Conservation (phyloP, 192 early-diverging fungal species). For the Spizellomyces punctatus region DNA sequence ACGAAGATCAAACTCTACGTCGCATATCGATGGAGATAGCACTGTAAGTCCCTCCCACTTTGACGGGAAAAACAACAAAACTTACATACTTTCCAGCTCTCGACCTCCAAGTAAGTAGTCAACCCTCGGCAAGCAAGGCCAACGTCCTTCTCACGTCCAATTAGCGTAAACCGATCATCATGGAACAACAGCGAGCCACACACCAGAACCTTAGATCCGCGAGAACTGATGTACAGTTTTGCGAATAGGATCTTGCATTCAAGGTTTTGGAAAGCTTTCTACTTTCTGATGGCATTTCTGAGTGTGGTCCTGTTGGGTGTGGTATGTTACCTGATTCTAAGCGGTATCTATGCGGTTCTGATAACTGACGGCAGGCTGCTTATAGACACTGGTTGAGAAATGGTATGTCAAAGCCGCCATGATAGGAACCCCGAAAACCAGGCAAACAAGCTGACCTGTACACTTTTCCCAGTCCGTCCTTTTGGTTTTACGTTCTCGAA, state of each 20-base stretch:
- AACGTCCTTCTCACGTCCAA: background rate
- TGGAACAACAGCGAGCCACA: background rate
- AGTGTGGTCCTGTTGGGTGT: constrained; percentile 1
- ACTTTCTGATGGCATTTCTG: constrained; percentile 7
- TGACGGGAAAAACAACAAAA: background rate
- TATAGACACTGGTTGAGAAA: background rate
- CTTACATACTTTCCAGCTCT: background rate
- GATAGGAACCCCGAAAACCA: background rate
- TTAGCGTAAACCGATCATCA: background rate
- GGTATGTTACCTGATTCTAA: background rate
- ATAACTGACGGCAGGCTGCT: background rate
- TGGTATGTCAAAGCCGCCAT: background rate
- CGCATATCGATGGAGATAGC: background rate
- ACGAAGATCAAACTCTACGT: background rate
- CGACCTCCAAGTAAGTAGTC: background rate
- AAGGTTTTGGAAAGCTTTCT: constrained; percentile 18
- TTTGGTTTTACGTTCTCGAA: constrained; percentile 24
- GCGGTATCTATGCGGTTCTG: too few species aligned
- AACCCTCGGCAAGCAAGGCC: background rate
- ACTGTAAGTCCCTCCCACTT: background rate
- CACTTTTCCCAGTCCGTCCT: background rate
- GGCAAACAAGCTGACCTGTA: background rate
- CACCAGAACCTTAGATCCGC: background rate
- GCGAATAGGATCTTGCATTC: constrained; percentile 27
- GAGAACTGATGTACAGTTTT: background rate